These are phyloP conservation scores for Pyrus betulifolia DNA, from an alignment of 306 rosid genomes.

Conservation along the genomic window DNA sequence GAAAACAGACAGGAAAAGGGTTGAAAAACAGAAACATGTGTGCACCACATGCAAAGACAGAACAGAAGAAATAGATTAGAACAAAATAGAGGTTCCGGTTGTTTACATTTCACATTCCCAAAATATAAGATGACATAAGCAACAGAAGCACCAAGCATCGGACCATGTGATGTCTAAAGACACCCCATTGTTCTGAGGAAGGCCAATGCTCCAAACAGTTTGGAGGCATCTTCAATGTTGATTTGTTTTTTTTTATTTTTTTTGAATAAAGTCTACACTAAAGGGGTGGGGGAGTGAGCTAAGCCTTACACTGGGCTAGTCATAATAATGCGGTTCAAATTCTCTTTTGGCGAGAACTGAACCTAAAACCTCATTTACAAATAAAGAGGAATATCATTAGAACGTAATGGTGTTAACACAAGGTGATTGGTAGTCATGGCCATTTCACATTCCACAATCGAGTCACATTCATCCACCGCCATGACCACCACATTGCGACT, in stretches of 20 bases:
- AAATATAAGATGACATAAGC: too few species aligned
- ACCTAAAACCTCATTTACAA: too few species aligned
- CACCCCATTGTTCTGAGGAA: conserved; percentile 6
- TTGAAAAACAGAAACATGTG: neutral
- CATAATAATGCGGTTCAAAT: too few species aligned
- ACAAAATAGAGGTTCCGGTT: neutral
- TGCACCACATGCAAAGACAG: neutral
- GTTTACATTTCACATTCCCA: too few species aligned
- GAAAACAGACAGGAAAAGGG: neutral
- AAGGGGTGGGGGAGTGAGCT: too few species aligned
- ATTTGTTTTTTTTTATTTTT: too few species aligned
- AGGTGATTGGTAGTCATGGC: conserved; percentile 30
- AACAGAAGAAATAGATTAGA: neutral
- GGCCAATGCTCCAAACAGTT: conserved; percentile 23
- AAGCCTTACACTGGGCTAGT: too few species aligned
- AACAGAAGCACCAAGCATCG: neutral
- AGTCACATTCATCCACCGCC: conserved; percentile 59
- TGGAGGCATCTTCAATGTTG: conserved; percentile 34
- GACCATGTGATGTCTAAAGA: conserved; percentile 5
- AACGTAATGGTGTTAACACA: conserved; percentile 20
- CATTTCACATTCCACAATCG: conserved; percentile 33
- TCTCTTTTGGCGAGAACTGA: accelerated
- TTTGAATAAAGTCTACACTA: too few species aligned
- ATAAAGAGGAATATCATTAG: too few species aligned
- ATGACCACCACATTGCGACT: conserved; percentile 26